Percentiles rank a stretch among this genome's conserved stretches.
These are phyloP conservation scores for Stylonectria norvegica DNA, from an alignment of 2,329 filamentous ascomycete species.

Conservation along the genomic window DNA sequence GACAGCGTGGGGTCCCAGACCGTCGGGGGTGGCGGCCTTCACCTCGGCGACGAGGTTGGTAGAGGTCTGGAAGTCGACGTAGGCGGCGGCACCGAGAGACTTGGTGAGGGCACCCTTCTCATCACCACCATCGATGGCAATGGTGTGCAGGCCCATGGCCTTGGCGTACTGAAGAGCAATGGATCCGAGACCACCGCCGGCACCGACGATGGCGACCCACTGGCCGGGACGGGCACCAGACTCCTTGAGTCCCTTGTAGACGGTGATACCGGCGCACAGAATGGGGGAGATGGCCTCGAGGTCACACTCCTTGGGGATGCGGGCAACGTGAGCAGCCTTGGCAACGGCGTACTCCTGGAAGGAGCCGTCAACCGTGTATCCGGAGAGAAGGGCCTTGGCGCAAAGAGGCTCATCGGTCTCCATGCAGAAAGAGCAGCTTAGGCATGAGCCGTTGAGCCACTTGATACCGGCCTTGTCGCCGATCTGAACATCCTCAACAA, in stretches of 20 bases:
- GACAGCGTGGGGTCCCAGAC: slow-evolving; percentile 81
- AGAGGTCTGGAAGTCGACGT: slow-evolving; percentile 75
- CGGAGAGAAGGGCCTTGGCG: slow-evolving; percentile 69
- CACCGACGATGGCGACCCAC: slow-evolving; percentile 79
- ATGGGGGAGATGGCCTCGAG: slow-evolving; percentile 78
- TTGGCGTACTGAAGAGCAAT: slow-evolving; percentile 83
- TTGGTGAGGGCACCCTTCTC: slow-evolving; percentile 74
- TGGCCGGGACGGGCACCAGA: slow-evolving; percentile 71
- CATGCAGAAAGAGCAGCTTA: slow-evolving; percentile 80
- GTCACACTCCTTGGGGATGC: slow-evolving; percentile 71
- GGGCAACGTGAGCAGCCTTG: slow-evolving; percentile 80
- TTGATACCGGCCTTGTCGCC: slow-evolving; percentile 87
- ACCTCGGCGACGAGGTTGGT: slow-evolving; percentile 82
- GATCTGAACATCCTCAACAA: slow-evolving; percentile 74
- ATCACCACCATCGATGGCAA: slow-evolving; percentile 79
- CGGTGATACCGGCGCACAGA: slow-evolving; percentile 81
- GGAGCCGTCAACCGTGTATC: slow-evolving; percentile 87
- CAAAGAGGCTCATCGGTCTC: slow-evolving; percentile 81
- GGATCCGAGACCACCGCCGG: slow-evolving; percentile 76
- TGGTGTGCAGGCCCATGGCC: slow-evolving; percentile 78
- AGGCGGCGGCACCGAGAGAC: slow-evolving; percentile 67
- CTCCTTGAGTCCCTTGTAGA: slow-evolving; percentile 90
- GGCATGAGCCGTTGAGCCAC: slow-evolving; percentile 88
- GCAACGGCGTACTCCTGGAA: slow-evolving; percentile 93
- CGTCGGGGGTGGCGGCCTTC: slow-evolving; percentile 73